A percentile compares a stretch with the other conserved stretches of the same genome.
These are phyloP conservation scores for Rehmannia glutinosa DNA, from an alignment of 257 asterid genomes.

Conservation along the genomic window DNA sequence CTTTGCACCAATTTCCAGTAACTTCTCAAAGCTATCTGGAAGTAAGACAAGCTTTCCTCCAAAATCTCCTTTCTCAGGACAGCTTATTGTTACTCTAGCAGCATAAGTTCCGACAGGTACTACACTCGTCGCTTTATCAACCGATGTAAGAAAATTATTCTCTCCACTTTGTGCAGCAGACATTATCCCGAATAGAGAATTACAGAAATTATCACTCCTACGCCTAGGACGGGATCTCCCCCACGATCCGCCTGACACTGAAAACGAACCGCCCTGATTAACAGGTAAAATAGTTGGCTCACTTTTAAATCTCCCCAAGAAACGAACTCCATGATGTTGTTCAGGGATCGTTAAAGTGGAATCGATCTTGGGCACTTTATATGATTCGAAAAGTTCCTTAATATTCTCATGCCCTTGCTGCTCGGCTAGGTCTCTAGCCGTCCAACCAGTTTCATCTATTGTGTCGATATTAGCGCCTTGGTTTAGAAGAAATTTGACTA, in stretches of 20 bases:
- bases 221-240: slow-evolving; percentile 31
- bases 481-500: slow-evolving; percentile 42
- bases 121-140: background rate
- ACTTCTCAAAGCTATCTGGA: slow-evolving; percentile 47
- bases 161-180: slow-evolving; percentile 34
- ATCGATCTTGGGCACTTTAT: background rate
- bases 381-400: slow-evolving; percentile 30
- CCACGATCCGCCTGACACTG: slow-evolving; percentile 13
- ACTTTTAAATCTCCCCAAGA: slow-evolving; percentile 44
- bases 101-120: background rate
- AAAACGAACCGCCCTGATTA: slow-evolving; percentile 12
- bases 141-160: slow-evolving; percentile 4
- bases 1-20: slow-evolving; percentile 40
- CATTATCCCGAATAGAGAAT: slow-evolving; percentile 72
- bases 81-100: slow-evolving; percentile 54
- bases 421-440: slow-evolving; percentile 45
- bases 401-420: slow-evolving; percentile 62
- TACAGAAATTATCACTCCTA: slow-evolving; percentile 37
- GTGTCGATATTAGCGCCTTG: slow-evolving; percentile 39
- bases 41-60: slow-evolving; percentile 45
- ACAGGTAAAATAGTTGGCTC: slow-evolving; percentile 30
- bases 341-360: slow-evolving; percentile 15
- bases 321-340: slow-evolving; percentile 27
- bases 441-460: slow-evolving; percentile 38
- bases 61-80: slow-evolving; percentile 52